Evolutionary conservation across 768 basidiomycete genomes (phyloP).

Genomic region (Mycena belliarum): DNA sequence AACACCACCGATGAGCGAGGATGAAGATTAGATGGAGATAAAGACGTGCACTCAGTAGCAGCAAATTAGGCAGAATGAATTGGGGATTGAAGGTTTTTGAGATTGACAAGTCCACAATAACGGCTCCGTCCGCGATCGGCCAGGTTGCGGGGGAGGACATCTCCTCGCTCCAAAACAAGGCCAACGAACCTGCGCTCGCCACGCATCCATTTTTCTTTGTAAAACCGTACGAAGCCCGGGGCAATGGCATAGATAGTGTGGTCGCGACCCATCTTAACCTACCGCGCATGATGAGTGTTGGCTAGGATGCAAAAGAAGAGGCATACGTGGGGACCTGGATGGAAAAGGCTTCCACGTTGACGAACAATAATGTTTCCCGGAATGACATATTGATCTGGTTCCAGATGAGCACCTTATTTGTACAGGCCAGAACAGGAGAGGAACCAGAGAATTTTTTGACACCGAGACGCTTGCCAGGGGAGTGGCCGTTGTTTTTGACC

Average conservation of each 20-base stretch:
- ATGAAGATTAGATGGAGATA: background rate
- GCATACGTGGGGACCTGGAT: conserved; percentile 90
- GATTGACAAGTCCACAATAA: conserved; percentile 76
- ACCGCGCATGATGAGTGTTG: conserved; percentile 12
- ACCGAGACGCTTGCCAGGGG: conserved; percentile 90
- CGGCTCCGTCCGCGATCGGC: conserved; percentile 74
- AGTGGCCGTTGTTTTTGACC: conserved; percentile 89
- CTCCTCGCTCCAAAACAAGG: conserved; percentile 78
- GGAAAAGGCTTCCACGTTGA: conserved; percentile 90
- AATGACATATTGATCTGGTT: conserved; percentile 82
- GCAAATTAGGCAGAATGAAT: conserved; percentile 19
- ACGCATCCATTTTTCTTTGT: conserved; percentile 76
- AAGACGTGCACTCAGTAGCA: no score
- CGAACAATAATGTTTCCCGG: conserved; percentile 97
- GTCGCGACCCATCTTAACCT: conserved; percentile 92
- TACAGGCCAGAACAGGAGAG: conserved; percentile 21
- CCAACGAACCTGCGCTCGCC: conserved; percentile 82
- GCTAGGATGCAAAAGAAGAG: conserved; percentile 42
- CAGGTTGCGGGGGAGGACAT: conserved; percentile 86
- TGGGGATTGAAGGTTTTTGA: conserved; percentile 34
- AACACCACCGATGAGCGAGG: background rate
- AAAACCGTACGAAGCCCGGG: conserved; percentile 94
- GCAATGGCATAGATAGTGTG: conserved; percentile 91
- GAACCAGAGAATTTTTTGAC: conserved; percentile 95
- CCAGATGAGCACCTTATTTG: background rate